Evolutionary conservation across 148 eudicot species (phyloP).

Genomic region (Arctostaphylos glauca): DNA sequence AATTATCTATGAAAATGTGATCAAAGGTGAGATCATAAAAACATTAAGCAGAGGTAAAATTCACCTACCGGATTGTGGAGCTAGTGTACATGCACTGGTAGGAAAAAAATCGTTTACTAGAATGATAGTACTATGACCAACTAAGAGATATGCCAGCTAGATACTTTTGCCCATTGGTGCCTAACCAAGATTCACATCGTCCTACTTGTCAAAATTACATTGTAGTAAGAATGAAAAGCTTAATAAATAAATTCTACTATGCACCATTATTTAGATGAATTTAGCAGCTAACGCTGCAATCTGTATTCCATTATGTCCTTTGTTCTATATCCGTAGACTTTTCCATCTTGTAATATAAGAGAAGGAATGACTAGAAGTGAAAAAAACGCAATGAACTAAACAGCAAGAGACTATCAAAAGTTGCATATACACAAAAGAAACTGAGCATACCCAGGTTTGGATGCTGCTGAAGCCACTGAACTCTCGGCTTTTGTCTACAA

Average conservation of each 20-base stretch:
- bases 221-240: no score
- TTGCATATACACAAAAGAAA: constrained; percentile 10
- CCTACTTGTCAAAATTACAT: no score
- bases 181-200: background rate
- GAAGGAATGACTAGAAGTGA: background rate
- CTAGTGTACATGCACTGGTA: no score
- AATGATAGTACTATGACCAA: no score
- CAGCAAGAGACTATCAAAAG: constrained; percentile 2
- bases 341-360: background rate
- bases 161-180: background rate
- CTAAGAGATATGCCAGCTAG: background rate
- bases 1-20: no score
- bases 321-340: background rate
- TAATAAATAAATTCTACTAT: no score
- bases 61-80: no score
- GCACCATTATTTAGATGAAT: no score
- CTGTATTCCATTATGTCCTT: background rate
- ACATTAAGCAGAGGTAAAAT: no score
- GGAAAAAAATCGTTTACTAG: no score
- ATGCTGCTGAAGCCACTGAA: constrained; percentile 37
- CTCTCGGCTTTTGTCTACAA: constrained; percentile 47
- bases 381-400: background rate
- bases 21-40: no score
- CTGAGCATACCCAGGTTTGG: constrained; percentile 52
- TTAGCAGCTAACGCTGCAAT: background rate